Conservation (phyloP, 2,329 filamentous ascomycete species). For the Mycosphaerella arachidis region DNA sequence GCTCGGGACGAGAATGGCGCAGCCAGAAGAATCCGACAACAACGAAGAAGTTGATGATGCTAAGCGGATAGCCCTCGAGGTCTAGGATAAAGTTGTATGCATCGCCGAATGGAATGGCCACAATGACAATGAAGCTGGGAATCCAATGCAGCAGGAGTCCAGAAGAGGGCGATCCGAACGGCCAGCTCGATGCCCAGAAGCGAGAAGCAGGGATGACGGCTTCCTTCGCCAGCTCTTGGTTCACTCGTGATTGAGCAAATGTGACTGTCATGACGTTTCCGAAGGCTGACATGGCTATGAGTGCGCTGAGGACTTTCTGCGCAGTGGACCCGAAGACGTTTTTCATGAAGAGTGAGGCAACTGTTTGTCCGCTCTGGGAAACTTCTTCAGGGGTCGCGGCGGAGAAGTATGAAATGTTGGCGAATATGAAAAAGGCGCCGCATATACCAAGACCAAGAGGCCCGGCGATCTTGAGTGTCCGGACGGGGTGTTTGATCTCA, state of each 20-base stretch:
- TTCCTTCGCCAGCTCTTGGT: constrained; percentile 58
- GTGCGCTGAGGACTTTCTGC: constrained; percentile 52
- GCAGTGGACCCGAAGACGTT: constrained; percentile 53
- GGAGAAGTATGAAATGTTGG: constrained; percentile 58
- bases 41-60: constrained; percentile 56
- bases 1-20: constrained; percentile 54
- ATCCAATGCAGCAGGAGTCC: constrained; percentile 56
- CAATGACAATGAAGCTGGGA: constrained; percentile 56
- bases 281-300: constrained; percentile 55
- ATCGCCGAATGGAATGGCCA: constrained; percentile 57
- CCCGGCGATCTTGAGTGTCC: constrained; percentile 28
- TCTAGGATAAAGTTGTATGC: constrained; percentile 64
- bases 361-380: constrained; percentile 49
- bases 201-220: constrained; percentile 55
- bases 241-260: constrained; percentile 52
- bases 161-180: constrained; percentile 56
- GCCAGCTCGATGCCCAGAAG: constrained; percentile 60
- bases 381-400: constrained; percentile 44
- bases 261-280: constrained; percentile 56
- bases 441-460: constrained; percentile 48
- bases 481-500: constrained; percentile 46
- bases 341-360: constrained; percentile 56
- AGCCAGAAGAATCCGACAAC: constrained; percentile 58
- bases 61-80: constrained; percentile 63
- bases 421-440: constrained; percentile 51